Evolutionary conservation across 495 filamentous ascomycete species (phyloP), one percentile per base, ranked within the genome.

Genomic region (Aspergillus biplanus): DNA sequence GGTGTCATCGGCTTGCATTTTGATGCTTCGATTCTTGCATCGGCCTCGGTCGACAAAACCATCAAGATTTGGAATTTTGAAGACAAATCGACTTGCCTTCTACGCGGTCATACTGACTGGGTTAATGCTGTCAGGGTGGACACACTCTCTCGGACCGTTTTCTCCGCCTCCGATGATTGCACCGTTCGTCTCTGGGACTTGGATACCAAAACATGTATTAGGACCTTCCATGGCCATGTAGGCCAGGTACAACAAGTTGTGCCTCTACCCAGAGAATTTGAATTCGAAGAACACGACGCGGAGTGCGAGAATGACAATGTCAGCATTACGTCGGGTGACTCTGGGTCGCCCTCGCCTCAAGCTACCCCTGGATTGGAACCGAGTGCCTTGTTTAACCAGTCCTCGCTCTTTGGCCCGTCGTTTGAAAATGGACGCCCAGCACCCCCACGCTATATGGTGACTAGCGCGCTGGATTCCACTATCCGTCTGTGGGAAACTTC

Each of bases 51-150:
- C 58, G 95, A 99, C 71, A 86, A 84, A 71, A 93, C 91, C 7
- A 88, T 99, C 75, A 93, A 93, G 67, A 89, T 99, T 31, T 97
- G 93, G 87, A 92, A 98, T 70, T 97, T 96, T 69, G 85, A 90
- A 65, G 89, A 90, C 60, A 91, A 91, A 67, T 89, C 89, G 34
- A 88, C 86, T 0, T 96, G 87, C 63, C 77, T 86, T 21, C 81
- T 99, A 7, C 87, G 87, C 37, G 93, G 93, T 18, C 95, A 99
- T 69, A 86, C 81, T 12, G 92, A 97, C 70, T 97, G 93, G 89
- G 94, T 98, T 65, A 99, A 99, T 70, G 87, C 88, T 15, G 93
- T 97, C 39, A 87, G 89, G 61, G 83, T 99, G 34, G 92, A 98
- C 69, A 83, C 85, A 0, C 71, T 83, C 8, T 95, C 92, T 16